Evolutionary conservation across 2,329 filamentous ascomycete species (phyloP).

Genomic region (Penicillium hordei): DNA sequence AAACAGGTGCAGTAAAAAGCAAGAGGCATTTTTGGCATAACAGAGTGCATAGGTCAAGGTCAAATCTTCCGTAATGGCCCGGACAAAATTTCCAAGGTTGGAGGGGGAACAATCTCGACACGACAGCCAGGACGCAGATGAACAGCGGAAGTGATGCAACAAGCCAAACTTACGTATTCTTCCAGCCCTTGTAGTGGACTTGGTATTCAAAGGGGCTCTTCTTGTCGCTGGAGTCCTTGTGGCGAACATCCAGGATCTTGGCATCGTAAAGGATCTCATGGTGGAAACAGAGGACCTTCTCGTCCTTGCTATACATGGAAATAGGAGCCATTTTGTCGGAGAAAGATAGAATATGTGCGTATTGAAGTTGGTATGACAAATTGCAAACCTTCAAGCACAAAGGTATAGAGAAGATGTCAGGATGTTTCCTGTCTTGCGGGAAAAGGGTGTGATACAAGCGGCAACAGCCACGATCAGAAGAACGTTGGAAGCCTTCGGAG

Average conservation of each 20-base stretch:
- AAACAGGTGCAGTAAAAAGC: not conserved
- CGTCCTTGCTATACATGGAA: slow-evolving; percentile 67
- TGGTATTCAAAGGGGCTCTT: slow-evolving; percentile 80
- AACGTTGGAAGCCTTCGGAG: not conserved
- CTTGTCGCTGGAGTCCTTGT: slow-evolving; percentile 63
- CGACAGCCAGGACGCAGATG: not conserved
- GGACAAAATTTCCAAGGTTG: not conserved
- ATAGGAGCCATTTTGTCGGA: slow-evolving; percentile 62
- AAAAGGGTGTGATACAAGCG: slow-evolving; percentile 3
- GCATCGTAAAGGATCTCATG: slow-evolving; percentile 97
- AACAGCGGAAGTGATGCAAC: slow-evolving; percentile 9
- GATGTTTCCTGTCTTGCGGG: not conserved
- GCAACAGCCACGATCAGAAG: not conserved
- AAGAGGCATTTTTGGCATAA: not conserved
- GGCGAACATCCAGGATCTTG: slow-evolving; percentile 80
- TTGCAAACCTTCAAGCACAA: not conserved
- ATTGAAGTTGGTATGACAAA: not conserved
- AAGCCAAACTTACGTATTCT: slow-evolving; percentile 71
- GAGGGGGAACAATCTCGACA: not conserved
- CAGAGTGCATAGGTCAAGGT: not conserved
- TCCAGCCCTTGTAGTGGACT: slow-evolving; percentile 99
- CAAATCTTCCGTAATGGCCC: not conserved
- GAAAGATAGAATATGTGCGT: not conserved
- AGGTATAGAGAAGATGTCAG: not conserved
- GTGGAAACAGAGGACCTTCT: slow-evolving; percentile 95